Evolutionary conservation across 192 early-diverging fungal genomes (phyloP), one percentile per base, ranked within the genome.

Genomic region (Helicostylum pulchrum): DNA sequence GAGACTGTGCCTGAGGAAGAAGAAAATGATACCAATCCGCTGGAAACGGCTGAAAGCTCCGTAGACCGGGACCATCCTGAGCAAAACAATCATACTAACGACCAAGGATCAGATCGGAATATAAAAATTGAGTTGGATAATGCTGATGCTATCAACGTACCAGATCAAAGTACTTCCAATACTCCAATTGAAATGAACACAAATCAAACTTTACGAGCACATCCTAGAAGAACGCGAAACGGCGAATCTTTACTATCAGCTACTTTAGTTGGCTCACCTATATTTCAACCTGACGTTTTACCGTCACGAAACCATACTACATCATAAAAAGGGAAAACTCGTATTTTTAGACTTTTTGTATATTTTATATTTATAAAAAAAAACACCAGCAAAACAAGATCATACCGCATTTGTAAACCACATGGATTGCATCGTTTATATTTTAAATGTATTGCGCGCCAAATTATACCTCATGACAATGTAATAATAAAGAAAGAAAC

Each of bases 1-100:
- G 54, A 56, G 7, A 56, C 54, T 7, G 54, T 56, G 0, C 54
- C 54, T 10, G 54, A 57, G 12, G 53, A 55, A 1, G 57, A 59
- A 3, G 56, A 45, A 4, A 21, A 59, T 26, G 57, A 45, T 48
- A 48, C 17, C 14, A 15, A 19, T 19, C 12, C 1, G 4, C 17
- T 15, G 12, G 17, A 14, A 48, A 48, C 46, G 14, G 10, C 44
- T 15, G 14, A 9, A 9, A 15, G 44, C 44, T 15, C 44, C 14
- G 8, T 15, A 1, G 10, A 45, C 44, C 44, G 14, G 10, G 14
- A 15, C 4, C 44, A 45, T 45, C 4, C 1, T 15, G 44, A 45
- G 44, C 14, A 12, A 45, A 15, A 15, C 1, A 15, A 9, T n/a
- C n/a, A n/a, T 45, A 45, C 14, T 45, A 15, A 45, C 8, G 44